Conservation (phyloP, 176 grass and related monocot genomes). For the Urochloa ruziziensis region DNA sequence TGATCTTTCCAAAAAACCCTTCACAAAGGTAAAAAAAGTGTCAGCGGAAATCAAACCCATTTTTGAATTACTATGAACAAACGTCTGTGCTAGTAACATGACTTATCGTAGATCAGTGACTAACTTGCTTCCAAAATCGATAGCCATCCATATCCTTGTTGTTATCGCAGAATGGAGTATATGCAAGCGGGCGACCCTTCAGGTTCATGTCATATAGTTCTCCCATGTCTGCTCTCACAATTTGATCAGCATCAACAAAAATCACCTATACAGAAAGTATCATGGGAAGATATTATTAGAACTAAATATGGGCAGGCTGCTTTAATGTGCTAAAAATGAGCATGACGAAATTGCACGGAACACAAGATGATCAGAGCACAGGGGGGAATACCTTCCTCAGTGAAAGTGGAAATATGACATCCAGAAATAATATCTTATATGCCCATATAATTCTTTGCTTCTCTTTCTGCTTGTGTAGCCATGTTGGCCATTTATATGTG, state of each 20-base stretch:
- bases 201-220: constrained; percentile 97
- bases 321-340: constrained; percentile 17
- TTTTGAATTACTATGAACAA: constrained; percentile 19
- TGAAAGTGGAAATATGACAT: constrained; percentile 97
- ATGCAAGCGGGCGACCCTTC: constrained; percentile 89
- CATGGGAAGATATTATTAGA: constrained; percentile 4
- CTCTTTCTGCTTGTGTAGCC: constrained; percentile 99
- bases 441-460: constrained; percentile 99
- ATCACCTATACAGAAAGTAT: constrained; percentile 69
- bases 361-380: constrained; percentile 3
- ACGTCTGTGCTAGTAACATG: constrained; percentile 10
- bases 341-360: constrained; percentile 2
- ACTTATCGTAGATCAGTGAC: constrained; percentile 37
- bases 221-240: constrained; percentile 99
- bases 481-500: constrained; percentile 99
- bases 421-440: constrained; percentile 99
- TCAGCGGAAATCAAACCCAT: constrained; percentile 28
- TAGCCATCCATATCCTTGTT: constrained; percentile 99
- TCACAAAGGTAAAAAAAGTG: constrained; percentile 8
- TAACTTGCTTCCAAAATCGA: constrained; percentile 98
- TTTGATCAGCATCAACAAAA: constrained; percentile 98
- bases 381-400: constrained; percentile 67
- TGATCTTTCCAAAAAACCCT: constrained; percentile 99
- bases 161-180: constrained; percentile 99
- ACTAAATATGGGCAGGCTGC: background rate